Evolutionary conservation across 108 stramenopile genomes (phyloP), one percentile per base, ranked within the genome.

Genomic region (Fragilaria crotonensis): DNA sequence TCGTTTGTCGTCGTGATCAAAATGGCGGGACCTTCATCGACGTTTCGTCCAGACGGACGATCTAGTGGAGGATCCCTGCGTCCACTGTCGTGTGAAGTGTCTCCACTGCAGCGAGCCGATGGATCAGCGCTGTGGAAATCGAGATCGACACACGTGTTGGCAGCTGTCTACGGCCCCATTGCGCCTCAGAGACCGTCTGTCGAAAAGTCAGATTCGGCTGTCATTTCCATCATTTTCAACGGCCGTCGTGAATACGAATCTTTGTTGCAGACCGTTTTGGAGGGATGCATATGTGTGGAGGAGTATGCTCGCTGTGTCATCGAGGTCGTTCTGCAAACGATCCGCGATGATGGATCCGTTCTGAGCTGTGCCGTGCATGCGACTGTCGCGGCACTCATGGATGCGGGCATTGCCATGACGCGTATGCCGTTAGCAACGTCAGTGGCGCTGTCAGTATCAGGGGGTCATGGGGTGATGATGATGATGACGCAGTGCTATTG

Each of bases 101-200:
- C 89, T 36, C 67, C 71, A 20, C 74, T 95, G 36, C 73, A 85
- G 30, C 64, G 81, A 48, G 78, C 90, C 53, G 90, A 95, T 67
- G 94, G 94, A 41, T 92, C 89, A 18, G 87, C 89, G 19, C 70
- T 77, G 45, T 88, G 88, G 60, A 75, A 76, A 58, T 73, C 75
- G 7, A 93, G 95, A 51, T 68, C 79, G 45, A 96, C 95, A 11
- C 85, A 89, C 48, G 82, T 94, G 19, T 55, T 96, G 62, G 91
- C 84, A 2, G 89, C 93, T 1, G 75, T 90, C 3, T 80, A 96
- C 60, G 95, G 95, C 4, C 95, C 95, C 1, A 65, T 86, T 2
- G 90, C 87, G 29, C 90, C 95, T 5, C 69, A 82, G 23, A 48
- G 63, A 18, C 45, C 79, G n/a, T 53, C 74, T n/a, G 48, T 71